Conservation (phyloP, 768 basidiomycete genomes). For the Leccinum truebloodii region DNA sequence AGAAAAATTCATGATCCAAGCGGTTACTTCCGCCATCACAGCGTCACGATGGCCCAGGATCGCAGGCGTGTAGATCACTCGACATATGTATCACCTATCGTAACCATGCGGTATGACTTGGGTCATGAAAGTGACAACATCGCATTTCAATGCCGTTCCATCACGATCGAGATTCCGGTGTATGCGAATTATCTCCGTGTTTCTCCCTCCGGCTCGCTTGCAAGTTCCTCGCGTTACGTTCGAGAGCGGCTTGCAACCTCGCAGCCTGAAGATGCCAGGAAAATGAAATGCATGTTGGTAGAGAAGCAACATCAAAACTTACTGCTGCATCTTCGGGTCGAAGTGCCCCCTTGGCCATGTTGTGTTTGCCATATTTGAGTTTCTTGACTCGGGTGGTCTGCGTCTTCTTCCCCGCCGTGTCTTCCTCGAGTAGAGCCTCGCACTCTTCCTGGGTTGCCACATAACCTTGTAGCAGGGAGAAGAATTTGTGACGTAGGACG, state of each 20-base stretch:
- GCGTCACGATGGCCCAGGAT: constrained; percentile 3
- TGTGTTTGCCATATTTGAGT: constrained; percentile 71
- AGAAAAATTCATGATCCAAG: constrained; percentile 41
- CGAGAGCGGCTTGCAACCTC: constrained; percentile 65
- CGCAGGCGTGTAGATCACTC: constrained; percentile 12
- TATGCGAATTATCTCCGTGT: constrained; percentile 22
- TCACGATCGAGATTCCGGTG: constrained; percentile 19
- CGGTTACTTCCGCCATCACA: constrained; percentile 1
- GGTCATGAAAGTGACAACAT: constrained; percentile 13
- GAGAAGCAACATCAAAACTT: constrained; percentile 27
- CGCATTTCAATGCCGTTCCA: constrained; percentile 4
- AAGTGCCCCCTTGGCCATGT: constrained; percentile 86
- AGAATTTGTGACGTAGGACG: constrained; percentile 84
- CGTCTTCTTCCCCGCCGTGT: constrained; percentile 28
- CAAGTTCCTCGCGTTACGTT: constrained; percentile 40
- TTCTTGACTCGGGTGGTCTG: constrained; percentile 49
- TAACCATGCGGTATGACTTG: constrained; percentile 21
- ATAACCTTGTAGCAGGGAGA: constrained; percentile 72
- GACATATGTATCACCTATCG: constrained; percentile 25
- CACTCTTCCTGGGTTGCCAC: constrained; percentile 75
- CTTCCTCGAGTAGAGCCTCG: constrained; percentile 53
- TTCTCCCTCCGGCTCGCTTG: constrained; percentile 30
- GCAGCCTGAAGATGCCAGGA: constrained; percentile 50
- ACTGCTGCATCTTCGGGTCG: constrained; percentile 84
- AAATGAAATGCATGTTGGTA: background rate